Evolutionary conservation across 1,284 basidiomycete genomes (phyloP), one percentile per base, ranked within the genome.

Genomic region (Schizophyllum amplum): DNA sequence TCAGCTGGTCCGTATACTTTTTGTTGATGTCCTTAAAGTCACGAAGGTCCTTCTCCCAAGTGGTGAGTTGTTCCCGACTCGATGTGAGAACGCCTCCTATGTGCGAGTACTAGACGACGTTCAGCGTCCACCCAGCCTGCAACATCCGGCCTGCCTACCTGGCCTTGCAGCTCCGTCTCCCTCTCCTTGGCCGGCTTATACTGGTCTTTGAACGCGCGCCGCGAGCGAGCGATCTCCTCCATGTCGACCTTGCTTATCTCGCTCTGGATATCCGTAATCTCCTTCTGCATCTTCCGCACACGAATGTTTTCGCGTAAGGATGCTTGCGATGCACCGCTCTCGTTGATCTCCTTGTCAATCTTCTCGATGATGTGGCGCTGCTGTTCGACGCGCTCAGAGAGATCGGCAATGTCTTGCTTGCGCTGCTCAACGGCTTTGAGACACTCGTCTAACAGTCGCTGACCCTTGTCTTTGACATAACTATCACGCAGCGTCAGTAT

Each of bases 21-120:
- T 88, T 87, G 65, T 90, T 83, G 62, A 95, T 84, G 58, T 93
- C 84, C 68, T 92, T 90, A 78, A 90, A 99, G 61, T 98, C 94
- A 61, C 80, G 82, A 58, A 95, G 72, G 67, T 98, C 94, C 24
- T 67, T 72, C 66, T 91, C 84, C 63, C 84, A 76, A 15, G 79
- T 79, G 66, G 84, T 82, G 56, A 90, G 71, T 63, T 91, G 87
- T 27, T 81, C 80, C 62, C 82, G 78, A 66, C 87, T 75, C n/a
- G 90, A 88, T 59, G 83, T 84, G 42, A 97, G 74, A 71, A 94
- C 90, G 60, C 94, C 94, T 9, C 82, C 85, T 22, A 93, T 74
- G 62, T 87, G 83, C 7, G 92, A 85, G 67, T 86, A 90, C 93
- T 95, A 61, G 17, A 56, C 55, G 26, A 46, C 51, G 57, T 55